Base-by-base conservation (phyloP, 176 grass and related monocot genomes). In the Raddia distichophylla region DNA sequence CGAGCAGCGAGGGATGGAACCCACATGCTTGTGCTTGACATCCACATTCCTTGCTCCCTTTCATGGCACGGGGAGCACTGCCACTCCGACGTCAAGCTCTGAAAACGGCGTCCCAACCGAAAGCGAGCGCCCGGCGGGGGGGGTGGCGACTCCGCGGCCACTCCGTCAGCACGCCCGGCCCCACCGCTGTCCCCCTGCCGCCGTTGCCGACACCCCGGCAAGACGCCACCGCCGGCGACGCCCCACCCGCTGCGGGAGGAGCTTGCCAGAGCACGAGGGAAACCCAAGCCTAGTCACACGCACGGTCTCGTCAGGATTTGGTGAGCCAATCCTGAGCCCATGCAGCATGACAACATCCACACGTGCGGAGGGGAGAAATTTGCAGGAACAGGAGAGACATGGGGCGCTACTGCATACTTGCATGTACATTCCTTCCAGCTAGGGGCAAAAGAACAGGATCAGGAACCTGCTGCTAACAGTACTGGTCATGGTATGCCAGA, bases 201-300 rank as follows among this genome's bases (percentile, higher is more conserved):
- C 83, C 27, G 27, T 83, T 92, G 82, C 93, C 87, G 93, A 92
- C 93, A 92, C 8, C 47, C 9, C 16, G 2, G 16, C 7, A 42
- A 85, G 64, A 33, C 64, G 61, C 60, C 87, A 6, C 72, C 57
- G 67, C 68, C 53, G 68, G 79, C 74, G 90, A 92, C 77, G 68
- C 60, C 59, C 40, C 10, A 77, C 47, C 80, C 86, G 20, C 73
- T 20, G 5, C 66, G 27, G 27, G 27, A 27, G 27, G 27, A 27
- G 27, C 27, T 27, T 27, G 27, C 27, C 27, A 27, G 27, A 27
- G 27, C 27, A 27, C 27, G 27, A 27, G 27, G 27, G 27, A 27
- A 27, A 27, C 27, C 27, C 27, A 27, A 27, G 27, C 32, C 59
- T 13, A 13, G 22, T 13, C 69, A 15, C 47, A 0, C 8, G 42